Evolutionary conservation across 768 basidiomycete genomes (phyloP).

Genomic region (Termitomyces sp.): DNA sequence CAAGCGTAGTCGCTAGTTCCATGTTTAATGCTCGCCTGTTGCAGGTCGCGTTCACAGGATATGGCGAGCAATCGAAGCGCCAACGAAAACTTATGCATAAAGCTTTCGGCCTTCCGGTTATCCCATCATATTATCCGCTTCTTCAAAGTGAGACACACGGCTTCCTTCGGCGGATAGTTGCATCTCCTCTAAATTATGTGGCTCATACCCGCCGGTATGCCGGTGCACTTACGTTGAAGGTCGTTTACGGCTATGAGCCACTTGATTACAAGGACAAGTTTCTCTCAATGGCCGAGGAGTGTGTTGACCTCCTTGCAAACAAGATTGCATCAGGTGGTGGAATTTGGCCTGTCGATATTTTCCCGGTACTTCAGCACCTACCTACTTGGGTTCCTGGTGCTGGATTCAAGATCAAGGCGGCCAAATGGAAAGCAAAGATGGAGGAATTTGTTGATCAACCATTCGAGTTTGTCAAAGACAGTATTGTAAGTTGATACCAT

Average conservation of each 20-base stretch:
- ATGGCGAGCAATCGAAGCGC: conserved; percentile 56
- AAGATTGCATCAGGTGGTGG: conserved; percentile 37
- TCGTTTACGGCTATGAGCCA: conserved; percentile 58
- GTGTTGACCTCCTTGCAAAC: conserved; percentile 34
- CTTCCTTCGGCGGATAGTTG: conserved; percentile 52
- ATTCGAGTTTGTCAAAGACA: conserved; percentile 51
- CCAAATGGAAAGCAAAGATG: conserved; percentile 56
- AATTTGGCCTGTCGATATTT: conserved; percentile 45
- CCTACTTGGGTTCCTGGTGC: conserved; percentile 68
- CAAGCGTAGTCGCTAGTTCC: neutral
- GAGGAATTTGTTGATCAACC: conserved; percentile 61
- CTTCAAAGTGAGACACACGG: conserved; percentile 50
- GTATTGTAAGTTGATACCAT: conserved; percentile 38
- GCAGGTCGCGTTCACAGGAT: conserved; percentile 60
- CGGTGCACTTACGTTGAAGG: conserved; percentile 49
- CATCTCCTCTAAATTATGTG: conserved; percentile 31
- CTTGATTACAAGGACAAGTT: conserved; percentile 31
- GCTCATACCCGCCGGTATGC: conserved; percentile 45
- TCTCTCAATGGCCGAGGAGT: conserved; percentile 35
- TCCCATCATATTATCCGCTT: conserved; percentile 54
- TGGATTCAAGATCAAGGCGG: conserved; percentile 58
- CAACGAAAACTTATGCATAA: conserved; percentile 65
- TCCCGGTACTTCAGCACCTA: conserved; percentile 46
- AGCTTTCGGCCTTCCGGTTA: conserved; percentile 48
- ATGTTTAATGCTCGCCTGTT: neutral